Percentiles rank a stretch among this genome's conserved stretches.
These are phyloP conservation scores for apple (Malus domestica) DNA, from an alignment of 306 rosid genomes.

Conservation along the genomic window DNA sequence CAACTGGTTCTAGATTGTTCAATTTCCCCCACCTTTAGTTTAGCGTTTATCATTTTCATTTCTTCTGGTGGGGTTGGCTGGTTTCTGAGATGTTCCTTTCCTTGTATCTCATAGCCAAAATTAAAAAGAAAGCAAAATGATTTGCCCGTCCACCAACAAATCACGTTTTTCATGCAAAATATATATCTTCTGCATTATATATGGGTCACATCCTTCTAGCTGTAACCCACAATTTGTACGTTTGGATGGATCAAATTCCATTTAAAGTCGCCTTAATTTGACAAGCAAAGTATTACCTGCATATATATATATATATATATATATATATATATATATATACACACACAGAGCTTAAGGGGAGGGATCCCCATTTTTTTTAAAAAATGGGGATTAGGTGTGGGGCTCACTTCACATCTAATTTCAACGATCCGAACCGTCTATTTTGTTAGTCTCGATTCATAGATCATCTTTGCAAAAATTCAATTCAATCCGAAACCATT, in stretches of 20 bases:
- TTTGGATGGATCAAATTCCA: neutral
- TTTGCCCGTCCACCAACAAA: neutral
- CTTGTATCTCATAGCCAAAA: neutral
- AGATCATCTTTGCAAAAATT: no score
- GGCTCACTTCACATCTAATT: no score
- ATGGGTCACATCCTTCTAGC: neutral
- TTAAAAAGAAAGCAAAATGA: neutral
- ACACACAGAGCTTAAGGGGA: no score
- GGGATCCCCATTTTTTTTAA: no score
- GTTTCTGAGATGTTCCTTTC: neutral
- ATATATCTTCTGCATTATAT: neutral
- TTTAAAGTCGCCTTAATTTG: no score
- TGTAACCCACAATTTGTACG: neutral
- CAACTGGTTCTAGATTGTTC: neutral
- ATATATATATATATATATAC: no score
- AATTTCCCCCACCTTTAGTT: neutral
- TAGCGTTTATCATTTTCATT: neutral
- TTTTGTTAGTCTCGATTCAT: no score
- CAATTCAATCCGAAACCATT: no score
- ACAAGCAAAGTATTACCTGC: no score
- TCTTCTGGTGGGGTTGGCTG: neutral
- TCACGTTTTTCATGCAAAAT: neutral
- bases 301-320: no score
- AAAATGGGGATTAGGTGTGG: no score
- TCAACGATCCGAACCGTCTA: no score